Evolutionary conservation across 345 rosid genomes (phyloP).

Genomic region (Sonneratia alba): DNA sequence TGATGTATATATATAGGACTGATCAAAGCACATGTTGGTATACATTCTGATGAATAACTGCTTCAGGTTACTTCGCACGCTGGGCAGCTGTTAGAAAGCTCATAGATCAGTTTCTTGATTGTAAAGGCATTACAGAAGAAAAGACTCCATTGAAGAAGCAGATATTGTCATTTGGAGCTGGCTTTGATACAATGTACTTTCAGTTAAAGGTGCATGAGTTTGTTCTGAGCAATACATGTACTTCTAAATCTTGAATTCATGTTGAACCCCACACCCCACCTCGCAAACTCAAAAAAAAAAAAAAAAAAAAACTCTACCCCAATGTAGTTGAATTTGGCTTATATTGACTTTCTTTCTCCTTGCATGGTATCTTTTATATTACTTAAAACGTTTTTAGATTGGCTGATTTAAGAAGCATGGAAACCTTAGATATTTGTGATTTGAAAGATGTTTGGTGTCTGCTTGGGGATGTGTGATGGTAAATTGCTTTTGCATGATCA

Average conservation of each 20-base stretch:
- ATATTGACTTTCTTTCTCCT: background rate
- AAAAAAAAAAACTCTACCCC: too few species aligned
- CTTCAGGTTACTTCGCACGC: constrained; percentile 77
- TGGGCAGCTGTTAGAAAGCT: constrained; percentile 94
- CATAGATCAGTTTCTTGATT: constrained; percentile 66
- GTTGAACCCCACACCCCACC: too few species aligned
- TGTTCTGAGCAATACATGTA: background rate
- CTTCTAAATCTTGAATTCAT: background rate
- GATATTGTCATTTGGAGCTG: constrained; percentile 92
- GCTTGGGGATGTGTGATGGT: too few species aligned
- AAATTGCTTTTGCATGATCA: background rate
- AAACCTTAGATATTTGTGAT: too few species aligned
- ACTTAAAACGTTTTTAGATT: background rate
- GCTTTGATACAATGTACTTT: constrained; percentile 83
- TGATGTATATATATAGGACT: background rate
- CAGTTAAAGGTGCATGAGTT: constrained; percentile 59
- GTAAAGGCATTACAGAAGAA: constrained; percentile 19
- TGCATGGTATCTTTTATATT: too few species aligned
- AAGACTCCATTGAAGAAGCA: constrained; percentile 38
- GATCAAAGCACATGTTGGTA: background rate
- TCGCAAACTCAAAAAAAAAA: too few species aligned
- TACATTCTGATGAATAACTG: background rate
- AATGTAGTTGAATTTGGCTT: too few species aligned
- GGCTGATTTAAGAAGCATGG: background rate
- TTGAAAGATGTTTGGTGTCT: too few species aligned